Base-by-base conservation (phyloP, 163 green algal species). In the Chlorella variabilis region DNA sequence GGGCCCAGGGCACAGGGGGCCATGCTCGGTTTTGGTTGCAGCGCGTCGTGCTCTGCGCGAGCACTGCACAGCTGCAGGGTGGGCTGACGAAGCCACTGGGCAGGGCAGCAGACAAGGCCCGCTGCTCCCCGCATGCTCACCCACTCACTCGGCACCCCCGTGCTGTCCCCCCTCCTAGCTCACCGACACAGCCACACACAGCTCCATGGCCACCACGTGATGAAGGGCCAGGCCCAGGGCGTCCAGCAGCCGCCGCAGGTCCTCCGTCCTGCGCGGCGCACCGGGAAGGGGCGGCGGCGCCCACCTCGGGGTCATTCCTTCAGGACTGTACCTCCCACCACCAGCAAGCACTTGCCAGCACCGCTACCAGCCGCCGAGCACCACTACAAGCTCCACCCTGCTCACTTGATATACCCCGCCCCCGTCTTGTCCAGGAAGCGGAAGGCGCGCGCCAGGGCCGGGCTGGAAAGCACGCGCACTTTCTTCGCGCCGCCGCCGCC, bases 371-470 rank as follows among this genome's bases (percentile, higher is more conserved):
- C 36, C 36, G 18, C 23, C 66, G 25, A 58, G 39, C 66, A 25
- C 27, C 1, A 17, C 36, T 54, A 1, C 36, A 25, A 25, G 13
- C 27, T 2, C 27, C 39, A 27, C 68, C 2, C 48, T 33, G 23
- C 59, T 67, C 59, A 78, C 71, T 29, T 67, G 62, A 82, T 59
- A 63, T 82, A 82, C 0, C 63, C 76, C 0, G 76, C 63, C 11
- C 85, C 79, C 39, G 77, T 89, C 29, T 78, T 81, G 75, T 89
- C 85, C 81, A 89, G 85, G 78, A 83, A 87, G 51, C 82, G 77
- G 82, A 87, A 89, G n/a, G 82, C 85, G 31, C 73, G 70, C 38
- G 77, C 20, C 18, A 89, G 78, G 29, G 79, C 78, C 29, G 87
- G 77, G 39, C 85, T 75, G 63, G 31, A 18, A 18, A 84, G 58